Percentiles rank a stretch among this genome's conserved stretches.
phyloP scores from a whole-genome alignment of 331 rosid genomes.

The Malus hybrid region DNA sequence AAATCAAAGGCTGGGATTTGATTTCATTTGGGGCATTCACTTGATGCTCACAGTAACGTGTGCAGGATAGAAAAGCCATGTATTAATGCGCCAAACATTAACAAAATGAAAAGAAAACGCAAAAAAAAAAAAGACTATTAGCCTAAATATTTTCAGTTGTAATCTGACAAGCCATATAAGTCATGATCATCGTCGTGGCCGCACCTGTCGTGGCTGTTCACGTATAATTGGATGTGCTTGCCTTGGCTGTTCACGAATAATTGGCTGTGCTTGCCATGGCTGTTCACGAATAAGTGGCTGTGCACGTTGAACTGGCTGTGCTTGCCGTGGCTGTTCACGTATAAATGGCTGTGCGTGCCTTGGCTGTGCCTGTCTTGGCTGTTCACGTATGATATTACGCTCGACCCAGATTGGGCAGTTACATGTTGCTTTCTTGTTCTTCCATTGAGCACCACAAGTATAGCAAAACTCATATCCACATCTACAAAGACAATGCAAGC shows the following conservation, averaged over 20 bases:
- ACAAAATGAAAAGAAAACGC: neutral
- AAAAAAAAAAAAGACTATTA: neutral
- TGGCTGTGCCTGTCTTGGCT: neutral
- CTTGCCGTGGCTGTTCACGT: neutral
- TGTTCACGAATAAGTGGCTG: neutral
- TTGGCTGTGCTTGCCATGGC: neutral
- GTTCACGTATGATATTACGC: conserved; percentile 33
- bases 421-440: conserved; percentile 39
- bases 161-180: neutral
- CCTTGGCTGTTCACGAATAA: too few relatives aligned
- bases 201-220: too few relatives aligned
- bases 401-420: conserved; percentile 45
- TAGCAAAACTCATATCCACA: conserved; percentile 54
- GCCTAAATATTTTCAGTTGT: neutral
- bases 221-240: too few relatives aligned
- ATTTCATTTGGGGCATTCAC: too few relatives aligned
- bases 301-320: too few relatives aligned
- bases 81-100: neutral
- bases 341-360: too few relatives aligned
- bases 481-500: conserved; percentile 21
- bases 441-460: conserved; percentile 52
- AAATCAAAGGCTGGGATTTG: too few relatives aligned
- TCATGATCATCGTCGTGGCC: neutral
- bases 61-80: too few relatives aligned
- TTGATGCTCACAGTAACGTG: too few relatives aligned